Percentiles rank a stretch among this genome's conserved stretches.
Evolutionary conservation across 2,329 filamentous ascomycete genomes (phyloP).

Genomic region (Exophiala alcalophila): DNA sequence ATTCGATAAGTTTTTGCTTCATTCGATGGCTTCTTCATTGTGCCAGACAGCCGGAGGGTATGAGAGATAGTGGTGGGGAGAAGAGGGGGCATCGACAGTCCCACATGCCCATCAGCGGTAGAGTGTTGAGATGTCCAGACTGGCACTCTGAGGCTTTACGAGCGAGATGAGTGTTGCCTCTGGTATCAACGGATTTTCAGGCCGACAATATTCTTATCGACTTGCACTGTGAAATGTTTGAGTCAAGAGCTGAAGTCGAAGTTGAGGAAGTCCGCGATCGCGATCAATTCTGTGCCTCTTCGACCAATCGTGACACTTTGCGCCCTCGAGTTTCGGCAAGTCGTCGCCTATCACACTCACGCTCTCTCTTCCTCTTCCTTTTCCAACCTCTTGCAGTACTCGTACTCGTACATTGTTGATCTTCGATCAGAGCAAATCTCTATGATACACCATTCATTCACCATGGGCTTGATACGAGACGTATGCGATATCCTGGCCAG

Average conservation of each 20-base stretch:
- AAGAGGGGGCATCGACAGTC: no score
- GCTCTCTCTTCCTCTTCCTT: not conserved
- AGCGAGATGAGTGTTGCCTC: not conserved
- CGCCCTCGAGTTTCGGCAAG: not conserved
- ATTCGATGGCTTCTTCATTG: not conserved
- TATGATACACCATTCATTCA: not conserved
- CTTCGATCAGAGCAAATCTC: not conserved
- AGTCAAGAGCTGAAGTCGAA: not conserved
- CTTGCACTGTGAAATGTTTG: not conserved
- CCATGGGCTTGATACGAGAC: not conserved
- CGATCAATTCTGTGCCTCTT: no score
- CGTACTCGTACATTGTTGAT: not conserved
- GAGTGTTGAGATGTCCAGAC: no score
- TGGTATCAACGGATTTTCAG: not conserved
- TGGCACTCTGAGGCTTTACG: no score
- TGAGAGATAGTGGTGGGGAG: not conserved
- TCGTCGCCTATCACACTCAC: not conserved
- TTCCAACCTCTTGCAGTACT: not conserved
- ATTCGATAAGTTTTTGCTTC: no score
- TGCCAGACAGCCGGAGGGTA: not conserved
- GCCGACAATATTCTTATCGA: constrained; percentile 1
- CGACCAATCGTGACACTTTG: constrained; percentile 7
- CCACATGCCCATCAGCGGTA: no score
- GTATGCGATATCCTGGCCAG: not conserved
- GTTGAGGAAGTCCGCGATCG: constrained; percentile 2